Evolutionary conservation across 2,329 filamentous ascomycete genomes (phyloP).

Genomic region (Fusarium musae): DNA sequence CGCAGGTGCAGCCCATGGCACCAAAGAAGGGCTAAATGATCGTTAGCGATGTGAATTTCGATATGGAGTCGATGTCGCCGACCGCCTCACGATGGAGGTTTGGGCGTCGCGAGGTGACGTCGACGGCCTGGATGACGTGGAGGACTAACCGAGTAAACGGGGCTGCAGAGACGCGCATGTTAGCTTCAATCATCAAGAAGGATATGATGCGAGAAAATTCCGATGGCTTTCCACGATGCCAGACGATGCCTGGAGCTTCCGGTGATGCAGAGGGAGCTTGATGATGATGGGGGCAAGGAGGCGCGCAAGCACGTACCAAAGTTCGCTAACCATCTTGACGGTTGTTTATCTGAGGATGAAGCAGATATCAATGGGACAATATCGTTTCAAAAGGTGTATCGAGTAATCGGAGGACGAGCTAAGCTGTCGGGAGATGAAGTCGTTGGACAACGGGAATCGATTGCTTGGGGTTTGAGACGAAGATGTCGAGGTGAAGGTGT

Average conservation of each 20-base stretch:
- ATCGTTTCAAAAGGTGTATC: constrained; percentile 29
- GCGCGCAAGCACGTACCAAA: constrained; percentile 74
- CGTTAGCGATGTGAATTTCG: constrained; percentile 48
- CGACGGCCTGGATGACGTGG: constrained; percentile 45
- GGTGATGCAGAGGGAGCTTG: constrained; percentile 46
- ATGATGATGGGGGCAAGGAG: constrained; percentile 46
- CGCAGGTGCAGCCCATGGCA: constrained; percentile 96
- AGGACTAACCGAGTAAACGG: constrained; percentile 96
- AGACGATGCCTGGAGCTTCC: constrained; percentile 46
- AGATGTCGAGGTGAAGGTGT: constrained; percentile 42
- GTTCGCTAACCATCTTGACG: constrained; percentile 79
- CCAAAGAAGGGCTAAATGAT: constrained; percentile 84
- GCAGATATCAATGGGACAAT: constrained; percentile 25
- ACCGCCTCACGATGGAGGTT: constrained; percentile 32
- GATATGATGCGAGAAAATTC: constrained; percentile 1
- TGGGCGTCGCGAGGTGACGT: constrained; percentile 45
- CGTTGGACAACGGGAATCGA: constrained; percentile 42
- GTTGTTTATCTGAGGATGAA: constrained; percentile 44
- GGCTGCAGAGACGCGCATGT: constrained; percentile 67
- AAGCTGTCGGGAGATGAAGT: constrained; percentile 38
- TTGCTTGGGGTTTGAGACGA: constrained; percentile 42
- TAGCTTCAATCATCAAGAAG: constrained; percentile 53
- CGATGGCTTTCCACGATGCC: constrained; percentile 15
- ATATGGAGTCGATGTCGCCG: constrained; percentile 26
- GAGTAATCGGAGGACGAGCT: constrained; percentile 20